Base-by-base conservation (phyloP, 148 eudicot genomes). In the Polygonum aviculare region DNA sequence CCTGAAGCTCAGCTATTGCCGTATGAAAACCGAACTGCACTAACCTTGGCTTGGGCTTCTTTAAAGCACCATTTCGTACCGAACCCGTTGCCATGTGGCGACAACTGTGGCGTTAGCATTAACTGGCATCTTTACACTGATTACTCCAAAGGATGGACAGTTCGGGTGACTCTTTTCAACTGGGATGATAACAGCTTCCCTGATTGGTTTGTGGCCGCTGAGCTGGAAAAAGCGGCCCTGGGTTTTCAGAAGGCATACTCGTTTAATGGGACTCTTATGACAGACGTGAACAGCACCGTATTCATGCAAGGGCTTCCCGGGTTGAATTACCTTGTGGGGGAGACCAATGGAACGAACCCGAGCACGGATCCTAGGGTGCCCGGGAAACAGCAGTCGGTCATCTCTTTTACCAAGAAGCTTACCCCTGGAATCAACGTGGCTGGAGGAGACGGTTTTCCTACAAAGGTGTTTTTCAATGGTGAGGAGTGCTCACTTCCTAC, bases 171-270 rank as follows among this genome's bases (percentile, higher is more conserved):
- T 0, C 33, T 88, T 3, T 90, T 88, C 81, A 90, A 90, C 48
- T 90, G 95, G 95, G 92, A 76, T 0, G 87, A 87, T 36, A 77
- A 75, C 3, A 73, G 18, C 3, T 60, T 85, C 48, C 75, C 52
- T 0, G 91, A 87, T 38, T 89, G 93, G 93, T 89, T 85, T 47
- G 82, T 88, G n/a, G 96, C 93, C 0, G 81, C 77, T 11, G 84
- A 91, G 72, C 38, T 87, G 83, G 84, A 82, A 60, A 86, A 83
- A 47, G 86, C 89, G 0, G 87, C 87, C 15, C 73, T 76, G 10
- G 98, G 98, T 31, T 95, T 92, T 49, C 82, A 93, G 70, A 82
- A 84, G 52, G 97, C 75, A 2, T 95, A 95, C 82, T 95, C 99
- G 0, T 93, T 95, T 47, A 91, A 91, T 6, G 93, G 85, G 15